Evolutionary conservation across 2,329 filamentous ascomycete genomes (phyloP), one percentile per base, ranked within the genome.

Genomic region (Pseudogymnoascus sp.): DNA sequence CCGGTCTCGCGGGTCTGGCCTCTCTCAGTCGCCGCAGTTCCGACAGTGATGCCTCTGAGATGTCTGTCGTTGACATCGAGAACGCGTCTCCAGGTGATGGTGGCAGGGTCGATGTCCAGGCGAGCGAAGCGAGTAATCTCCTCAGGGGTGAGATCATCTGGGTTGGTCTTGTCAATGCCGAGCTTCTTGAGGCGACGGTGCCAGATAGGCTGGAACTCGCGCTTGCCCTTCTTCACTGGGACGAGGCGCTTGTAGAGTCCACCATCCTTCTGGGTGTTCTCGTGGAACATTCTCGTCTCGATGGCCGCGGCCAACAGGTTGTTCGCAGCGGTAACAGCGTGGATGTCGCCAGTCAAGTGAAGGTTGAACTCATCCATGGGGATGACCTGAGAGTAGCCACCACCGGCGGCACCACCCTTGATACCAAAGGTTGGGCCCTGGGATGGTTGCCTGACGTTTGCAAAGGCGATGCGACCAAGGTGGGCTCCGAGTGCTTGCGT

Each of bases 311-410:
- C 93, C 46, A 99, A 84, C 64, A 99, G 82, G 78, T 99, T 99
- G 83, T 97, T 99, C 38, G 95, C 95, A 29, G 93, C 93, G 62
- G 92, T 92, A 72, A 99, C 95, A 68, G 95, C 95, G 75, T 99
- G 95, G 64, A 99, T 97, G 75, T 99, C 95, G 71, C 95, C 95
- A 63, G 95, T 99, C 72, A 99, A 79, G 76, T 99, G 95, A 73
- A 99, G 81, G 78, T 99, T 99, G 82, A 99, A 99, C 77, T 99
- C 95, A 71, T 99, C 95, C 95, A 99, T 99, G 64, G 95, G 95
- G 71, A 99, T 97, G 73, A 99, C 95, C 76, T 99, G 95, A 76
- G 91, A 96, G 84, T 97, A 99, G 40, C 95, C 95, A 75, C 95
- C 95, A 72, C 95, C 95, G 63, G 95, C 95, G 65, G 95, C 95